Evolutionary conservation across 768 basidiomycete species (phyloP), one percentile per base, ranked within the genome.

Genomic region (Dentipellis sp.): DNA sequence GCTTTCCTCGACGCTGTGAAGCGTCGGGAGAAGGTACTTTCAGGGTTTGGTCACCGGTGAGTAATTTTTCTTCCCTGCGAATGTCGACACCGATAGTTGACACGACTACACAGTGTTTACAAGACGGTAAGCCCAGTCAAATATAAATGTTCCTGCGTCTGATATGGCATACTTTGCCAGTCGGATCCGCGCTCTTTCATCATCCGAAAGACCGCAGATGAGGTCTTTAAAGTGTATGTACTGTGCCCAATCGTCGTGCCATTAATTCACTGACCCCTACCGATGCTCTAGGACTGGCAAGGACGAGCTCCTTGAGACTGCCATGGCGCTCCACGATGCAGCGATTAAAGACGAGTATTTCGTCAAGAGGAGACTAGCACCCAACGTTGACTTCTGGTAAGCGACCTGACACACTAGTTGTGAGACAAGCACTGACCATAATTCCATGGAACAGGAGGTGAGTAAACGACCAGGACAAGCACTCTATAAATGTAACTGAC

Each of bases 341-440:
- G 93, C 93, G 0, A 86, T 94, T 78, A 86, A 86, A 63, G 93
- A 95, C 61, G 87, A 92, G 35, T 95, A 91, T 69, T 95, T 94
- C 63, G 78, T 87, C 59, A 82, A 81, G 56, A 78, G 93, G 35
- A 84, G 79, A 64, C 74, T 95, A 12, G 88, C 86, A 16, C 92
- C 93, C 1, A 95, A 95, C 67, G 93, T 94, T 22, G 92, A 94
- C 69, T 94, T 91, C 68, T 91, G 88, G 88, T 88, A 67, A 64
- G 81, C 69, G 23, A 10, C 19, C n/a, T 14, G 47, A 39, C 53
- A 10, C 42, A 12, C 14, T 39, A 47, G 17, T 45, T 47, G 38
- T 22, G 17, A 39, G 16, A 38, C 29, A 29, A 29, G 17, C 29
- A 36, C 46, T 60, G 50, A 56, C 50, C 52, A 35, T 46, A 17